Base-by-base conservation (phyloP, 164 flowering plant species). In the Aristolochia contorta region DNA sequence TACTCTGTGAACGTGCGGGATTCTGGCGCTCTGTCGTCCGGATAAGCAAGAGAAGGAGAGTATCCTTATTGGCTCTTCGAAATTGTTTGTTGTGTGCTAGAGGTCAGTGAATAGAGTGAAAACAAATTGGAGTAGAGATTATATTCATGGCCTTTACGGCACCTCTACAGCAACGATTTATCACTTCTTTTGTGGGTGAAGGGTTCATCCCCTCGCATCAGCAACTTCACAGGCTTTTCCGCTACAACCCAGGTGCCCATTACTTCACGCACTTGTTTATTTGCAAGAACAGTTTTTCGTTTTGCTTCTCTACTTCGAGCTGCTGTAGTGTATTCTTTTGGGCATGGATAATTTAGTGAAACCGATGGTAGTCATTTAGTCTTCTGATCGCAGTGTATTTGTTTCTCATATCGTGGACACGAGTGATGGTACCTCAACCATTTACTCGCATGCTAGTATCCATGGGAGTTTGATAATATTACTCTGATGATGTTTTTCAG, bases 141-240 rank as follows among this genome's bases (percentile, higher is more conserved):
- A 27, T 27, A 2, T 2, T 5, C 5, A 27, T 27, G 30, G 58
- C 30, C 16, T 27, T 19, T 55, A 13, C 58, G 12, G 4, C 20
- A 16, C 27, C 43, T n/a, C 33, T 55, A 13, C 58, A 55, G 20
- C 58, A 24, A 16, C 58, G 58, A 15, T 25, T 55, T 9, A 2
- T 55, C 25, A 23, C 58, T 12, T 55, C 37, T 13, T 16, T 55
- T 21, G 58, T 55, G 1, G 58, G 58, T 0, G 58, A 55, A 23
- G 33, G 58, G 8, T 25, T 55, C 58, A 23, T 27, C 24, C 37
- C 33, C 27, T 16, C 58, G 3, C 15, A n/a, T 30, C 37, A 33
- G n/a, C 58, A 14, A 6, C 58, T 55, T 10, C 58, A 25, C 58
- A 25, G 33, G n/a, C 58, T 55, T 22, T 55, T 55, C 58, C 16